phyloP scores from a whole-genome alignment of 148 eudicot species.

The Pharnaceum exiguum region DNA sequence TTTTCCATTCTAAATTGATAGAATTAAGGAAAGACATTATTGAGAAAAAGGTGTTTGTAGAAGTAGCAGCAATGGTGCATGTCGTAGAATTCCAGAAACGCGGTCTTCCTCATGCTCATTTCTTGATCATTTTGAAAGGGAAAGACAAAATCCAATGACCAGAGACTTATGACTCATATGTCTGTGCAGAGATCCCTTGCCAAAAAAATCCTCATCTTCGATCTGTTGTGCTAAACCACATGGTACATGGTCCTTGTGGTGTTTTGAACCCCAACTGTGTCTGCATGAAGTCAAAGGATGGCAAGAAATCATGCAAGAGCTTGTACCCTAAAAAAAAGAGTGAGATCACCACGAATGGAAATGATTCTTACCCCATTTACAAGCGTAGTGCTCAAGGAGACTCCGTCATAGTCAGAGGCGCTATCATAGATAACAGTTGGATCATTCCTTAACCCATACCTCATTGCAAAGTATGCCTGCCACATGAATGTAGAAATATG shows the following conservation, averaged over 20 bases:
- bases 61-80: background rate
- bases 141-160: background rate
- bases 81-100: slow-evolving; percentile 8
- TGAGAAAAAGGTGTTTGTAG: background rate
- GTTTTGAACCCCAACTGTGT: background rate
- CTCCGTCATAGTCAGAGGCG: background rate
- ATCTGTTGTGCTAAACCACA: background rate
- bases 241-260: slow-evolving; percentile 9
- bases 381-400: background rate
- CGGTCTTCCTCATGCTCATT: background rate
- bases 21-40: background rate
- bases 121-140: background rate
- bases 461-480: background rate
- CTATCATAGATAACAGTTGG: background rate
- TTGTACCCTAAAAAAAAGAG: background rate
- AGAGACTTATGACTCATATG: background rate
- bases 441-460: background rate
- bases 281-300: background rate
- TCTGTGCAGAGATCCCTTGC: background rate
- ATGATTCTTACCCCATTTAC: background rate
- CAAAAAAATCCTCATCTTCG: background rate
- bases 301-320: background rate
- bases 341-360: background rate
- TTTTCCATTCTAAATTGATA: background rate
- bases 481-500: background rate